Evolutionary conservation across 306 rosid genomes (phyloP).

Genomic region (Cotoneaster glaucophyllus): DNA sequence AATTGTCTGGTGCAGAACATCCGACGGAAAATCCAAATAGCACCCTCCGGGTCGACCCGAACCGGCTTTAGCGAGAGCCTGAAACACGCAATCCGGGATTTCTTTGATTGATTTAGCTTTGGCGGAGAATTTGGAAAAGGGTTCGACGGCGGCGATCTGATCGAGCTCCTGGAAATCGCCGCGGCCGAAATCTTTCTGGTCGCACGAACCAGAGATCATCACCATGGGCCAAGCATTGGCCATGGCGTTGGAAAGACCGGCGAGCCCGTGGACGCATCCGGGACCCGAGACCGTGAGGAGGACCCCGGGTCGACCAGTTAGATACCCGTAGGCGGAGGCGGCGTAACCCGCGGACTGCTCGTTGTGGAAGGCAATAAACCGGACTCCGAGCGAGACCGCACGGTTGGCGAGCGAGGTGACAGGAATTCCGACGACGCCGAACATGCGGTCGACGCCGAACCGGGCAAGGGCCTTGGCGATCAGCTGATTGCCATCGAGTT

Average conservation of each 20-base stretch:
- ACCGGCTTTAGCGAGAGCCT: slow-evolving; percentile 40
- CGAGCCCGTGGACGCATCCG: slow-evolving; percentile 95
- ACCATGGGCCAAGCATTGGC: slow-evolving; percentile 79
- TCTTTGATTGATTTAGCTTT: slow-evolving; percentile 50
- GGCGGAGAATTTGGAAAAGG: slow-evolving; percentile 61
- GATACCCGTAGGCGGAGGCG: slow-evolving; percentile 93
- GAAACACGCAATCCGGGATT: slow-evolving; percentile 54
- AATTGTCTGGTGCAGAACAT: slow-evolving; percentile 65
- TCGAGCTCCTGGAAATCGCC: slow-evolving; percentile 97
- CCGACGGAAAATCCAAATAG: slow-evolving; percentile 82
- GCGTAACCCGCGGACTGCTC: slow-evolving; percentile 98
- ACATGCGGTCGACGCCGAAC: slow-evolving; percentile 72
- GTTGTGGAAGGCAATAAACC: slow-evolving; percentile 84
- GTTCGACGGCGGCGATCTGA: slow-evolving; percentile 70
- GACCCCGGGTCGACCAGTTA: slow-evolving; percentile 68
- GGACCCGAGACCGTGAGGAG: slow-evolving; percentile 95
- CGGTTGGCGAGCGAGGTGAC: slow-evolving; percentile 87
- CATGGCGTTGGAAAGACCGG: slow-evolving; percentile 81
- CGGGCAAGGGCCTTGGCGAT: slow-evolving; percentile 58
- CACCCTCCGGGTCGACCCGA: slow-evolving; percentile 83
- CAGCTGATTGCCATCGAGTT: slow-evolving; percentile 60
- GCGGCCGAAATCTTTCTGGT: slow-evolving; percentile 71
- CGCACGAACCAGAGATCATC: slow-evolving; percentile 89
- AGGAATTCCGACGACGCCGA: slow-evolving; percentile 96
- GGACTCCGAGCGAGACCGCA: slow-evolving; percentile 71